Evolutionary conservation across 495 filamentous ascomycete species (phyloP).

Genomic region (Pyronema omphalodes): DNA sequence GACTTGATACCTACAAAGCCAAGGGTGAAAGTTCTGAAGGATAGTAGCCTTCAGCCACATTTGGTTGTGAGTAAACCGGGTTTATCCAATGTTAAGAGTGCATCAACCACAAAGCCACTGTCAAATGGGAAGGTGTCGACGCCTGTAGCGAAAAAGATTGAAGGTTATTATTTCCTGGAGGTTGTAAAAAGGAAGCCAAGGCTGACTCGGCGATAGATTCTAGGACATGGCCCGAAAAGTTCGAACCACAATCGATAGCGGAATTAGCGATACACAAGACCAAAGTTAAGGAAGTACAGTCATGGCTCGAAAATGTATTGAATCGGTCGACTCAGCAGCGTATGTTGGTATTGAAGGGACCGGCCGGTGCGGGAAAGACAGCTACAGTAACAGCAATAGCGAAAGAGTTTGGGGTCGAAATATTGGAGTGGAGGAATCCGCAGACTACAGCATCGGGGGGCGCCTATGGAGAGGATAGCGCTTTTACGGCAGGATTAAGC

Average conservation of each 20-base stretch:
- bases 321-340: slow-evolving; percentile 43
- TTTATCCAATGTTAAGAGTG: not conserved
- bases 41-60: not conserved
- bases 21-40: not conserved
- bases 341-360: slow-evolving; percentile 68
- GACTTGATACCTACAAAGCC: slow-evolving; percentile 10
- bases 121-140: not conserved
- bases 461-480: slow-evolving; percentile 7
- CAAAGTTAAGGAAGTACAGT: slow-evolving; percentile 71
- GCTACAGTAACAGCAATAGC: slow-evolving; percentile 64
- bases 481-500: slow-evolving; percentile 24
- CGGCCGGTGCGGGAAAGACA: slow-evolving; percentile 88
- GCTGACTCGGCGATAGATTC: slow-evolving; percentile 3
- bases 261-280: slow-evolving; percentile 84
- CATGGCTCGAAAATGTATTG: slow-evolving; percentile 62
- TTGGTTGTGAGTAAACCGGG: not conserved
- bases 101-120: not conserved
- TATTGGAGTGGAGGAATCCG: slow-evolving; percentile 87
- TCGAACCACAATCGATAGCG: slow-evolving; percentile 48
- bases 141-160: not conserved
- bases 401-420: slow-evolving; percentile 45
- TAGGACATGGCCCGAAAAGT: slow-evolving; percentile 71
- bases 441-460: slow-evolving; percentile 26
- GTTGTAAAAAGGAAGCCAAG: not conserved
- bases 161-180: not conserved